These are phyloP conservation scores for Seiridium cupressi DNA, from an alignment of 2,329 filamentous ascomycete genomes.

Conservation along the genomic window DNA sequence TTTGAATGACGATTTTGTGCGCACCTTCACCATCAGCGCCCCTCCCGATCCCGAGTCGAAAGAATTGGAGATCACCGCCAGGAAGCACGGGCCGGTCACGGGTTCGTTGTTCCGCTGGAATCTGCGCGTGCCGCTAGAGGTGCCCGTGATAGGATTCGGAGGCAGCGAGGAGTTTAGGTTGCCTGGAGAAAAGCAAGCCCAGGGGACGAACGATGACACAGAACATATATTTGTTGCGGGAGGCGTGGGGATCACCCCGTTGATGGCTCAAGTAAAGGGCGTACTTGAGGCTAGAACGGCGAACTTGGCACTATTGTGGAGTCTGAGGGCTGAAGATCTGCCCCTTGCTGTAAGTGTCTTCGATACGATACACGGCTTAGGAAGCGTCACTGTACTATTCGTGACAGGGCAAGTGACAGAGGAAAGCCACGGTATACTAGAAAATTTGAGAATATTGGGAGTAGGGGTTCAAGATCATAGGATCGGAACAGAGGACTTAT, in stretches of 20 bases:
- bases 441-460: slow-evolving; percentile 17
- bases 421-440: neutral
- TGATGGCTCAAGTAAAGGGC: slow-evolving; percentile 64
- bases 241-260: slow-evolving; percentile 80
- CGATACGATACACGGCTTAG: slow-evolving; percentile 48
- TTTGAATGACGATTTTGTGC: slow-evolving; percentile 80
- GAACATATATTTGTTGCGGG: slow-evolving; percentile 66
- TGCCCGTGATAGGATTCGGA: slow-evolving; percentile 72
- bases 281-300: slow-evolving; percentile 36
- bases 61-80: slow-evolving; percentile 70
- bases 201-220: slow-evolving; percentile 23
- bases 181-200: slow-evolving; percentile 8
- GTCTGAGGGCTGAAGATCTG: slow-evolving; percentile 59
- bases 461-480: slow-evolving; percentile 33
- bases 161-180: slow-evolving; percentile 52
- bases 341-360: slow-evolving; percentile 61
- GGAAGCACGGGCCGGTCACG: slow-evolving; percentile 69
- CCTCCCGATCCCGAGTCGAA: slow-evolving; percentile 32
- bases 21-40: slow-evolving; percentile 78
- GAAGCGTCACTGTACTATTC: slow-evolving; percentile 56
- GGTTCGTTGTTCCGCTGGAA: slow-evolving; percentile 60
- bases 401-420: slow-evolving; percentile 50
- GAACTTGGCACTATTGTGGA: slow-evolving; percentile 65
- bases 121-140: slow-evolving; percentile 51
- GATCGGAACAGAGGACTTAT: slow-evolving; percentile 40